Base-by-base conservation (phyloP, 139 green algal genomes). In the Chlorella sp. region DNA sequence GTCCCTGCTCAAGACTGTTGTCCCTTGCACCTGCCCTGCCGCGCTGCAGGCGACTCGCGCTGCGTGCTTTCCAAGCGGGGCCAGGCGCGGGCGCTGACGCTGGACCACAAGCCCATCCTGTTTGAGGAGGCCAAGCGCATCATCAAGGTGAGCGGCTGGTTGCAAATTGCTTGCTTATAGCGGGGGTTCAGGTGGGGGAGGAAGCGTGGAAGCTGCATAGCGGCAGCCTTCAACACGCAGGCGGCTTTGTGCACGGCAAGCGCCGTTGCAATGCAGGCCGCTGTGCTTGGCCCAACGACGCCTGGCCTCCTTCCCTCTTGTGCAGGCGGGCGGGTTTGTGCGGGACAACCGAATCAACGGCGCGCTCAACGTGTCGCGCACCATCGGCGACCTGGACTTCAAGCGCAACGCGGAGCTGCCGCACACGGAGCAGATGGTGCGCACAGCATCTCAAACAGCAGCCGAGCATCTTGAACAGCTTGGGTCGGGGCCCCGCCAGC, bases 361-460 rank as follows among this genome's bases (percentile, higher is more conserved):
- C 87, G 97, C 97, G 65, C 90, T 99, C 2, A 98, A 99, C 86
- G 91, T 99, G 82, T 97, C 92, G 5, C 92, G 97, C 39, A 97
- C 97, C 6, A 97, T 99, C 70, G 97, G 97, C 0, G 97, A 99
- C 87, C 91, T 99, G 32, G 96, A 97, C 82, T 99, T 98, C 89
- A 99, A 99, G 93, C 85, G 82, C 80, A 96, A 97, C 71, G 67
- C 74, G 17, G 70, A 88, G 20, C 67, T 90, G 62, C 30, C 47
- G n/a, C 68, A 78, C 34, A 55, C 44, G 13, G 80, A 90, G 36
- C 87, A 90, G 78, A 90, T 90, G 87, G 87, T 86, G n/a, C n/a
- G n/a, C n/a, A n/a, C n/a, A n/a, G n/a, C n/a, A n/a, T n/a, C n/a
- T n/a, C n/a, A n/a, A n/a, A n/a, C n/a, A n/a, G n/a, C n/a, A n/a